phyloP scores from a whole-genome alignment of 2,329 filamentous ascomycete genomes.

The Elsinoe perseae region DNA sequence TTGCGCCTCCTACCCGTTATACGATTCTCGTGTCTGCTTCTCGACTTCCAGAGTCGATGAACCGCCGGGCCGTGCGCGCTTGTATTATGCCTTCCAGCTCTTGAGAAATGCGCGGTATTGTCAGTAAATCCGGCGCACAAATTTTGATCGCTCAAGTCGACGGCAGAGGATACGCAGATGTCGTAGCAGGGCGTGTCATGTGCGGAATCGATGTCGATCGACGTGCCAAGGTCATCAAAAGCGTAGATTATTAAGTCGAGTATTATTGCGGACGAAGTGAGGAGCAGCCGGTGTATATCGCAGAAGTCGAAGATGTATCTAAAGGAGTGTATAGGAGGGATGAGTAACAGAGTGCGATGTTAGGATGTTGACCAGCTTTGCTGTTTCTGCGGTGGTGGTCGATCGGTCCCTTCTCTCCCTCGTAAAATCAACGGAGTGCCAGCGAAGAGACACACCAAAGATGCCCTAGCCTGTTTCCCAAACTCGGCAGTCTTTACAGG shows the following conservation, averaged over 20 bases:
- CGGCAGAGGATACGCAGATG: not conserved
- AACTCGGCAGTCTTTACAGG: not conserved
- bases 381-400: not conserved
- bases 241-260: constrained; percentile 3
- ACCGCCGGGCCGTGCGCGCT: not conserved
- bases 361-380: not conserved
- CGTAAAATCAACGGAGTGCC: not conserved
- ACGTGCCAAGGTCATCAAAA: constrained; percentile 12
- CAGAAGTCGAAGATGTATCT: not conserved
- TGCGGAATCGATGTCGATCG: constrained; percentile 5
- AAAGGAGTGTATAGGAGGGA: constrained; percentile 11
- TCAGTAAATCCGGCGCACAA: not conserved
- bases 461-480: not conserved
- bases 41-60: constrained; percentile 5
- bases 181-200: constrained; percentile 6
- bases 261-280: constrained; percentile 3
- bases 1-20: not conserved
- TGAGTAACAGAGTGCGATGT: not conserved
- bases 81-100: not conserved
- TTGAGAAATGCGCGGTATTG: not conserved
- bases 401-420: not conserved
- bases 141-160: not conserved
- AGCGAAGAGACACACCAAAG: not conserved
- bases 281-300: not conserved
- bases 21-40: not conserved